A percentile compares a stretch with the other conserved stretches of the same genome.
Conservation (phyloP, 345 rosid genomes). For the Acer campestre region DNA sequence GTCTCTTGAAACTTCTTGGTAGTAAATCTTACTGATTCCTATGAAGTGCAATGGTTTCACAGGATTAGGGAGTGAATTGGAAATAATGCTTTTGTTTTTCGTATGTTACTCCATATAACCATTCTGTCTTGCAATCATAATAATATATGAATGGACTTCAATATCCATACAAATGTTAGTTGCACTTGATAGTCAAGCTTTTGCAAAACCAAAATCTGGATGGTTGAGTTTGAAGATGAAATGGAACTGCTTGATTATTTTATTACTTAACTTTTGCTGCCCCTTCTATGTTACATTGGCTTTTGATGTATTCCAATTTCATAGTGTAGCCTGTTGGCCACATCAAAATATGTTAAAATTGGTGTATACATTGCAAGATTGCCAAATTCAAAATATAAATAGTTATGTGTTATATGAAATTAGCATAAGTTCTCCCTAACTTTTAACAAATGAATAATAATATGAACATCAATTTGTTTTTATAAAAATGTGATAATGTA, state of each 20-base stretch:
- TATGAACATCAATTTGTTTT: neutral
- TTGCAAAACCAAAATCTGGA: neutral
- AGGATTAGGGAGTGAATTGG: neutral
- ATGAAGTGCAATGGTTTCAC: neutral
- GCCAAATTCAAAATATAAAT: neutral
- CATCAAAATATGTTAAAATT: neutral
- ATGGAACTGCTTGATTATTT: neutral
- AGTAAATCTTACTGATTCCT: neutral
- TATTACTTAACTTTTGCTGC: too few relatives aligned
- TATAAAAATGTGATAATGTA: neutral
- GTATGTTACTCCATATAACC: neutral
- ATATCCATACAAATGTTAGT: neutral
- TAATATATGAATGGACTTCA: neutral
- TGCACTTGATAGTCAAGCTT: neutral
- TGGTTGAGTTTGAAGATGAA: neutral
- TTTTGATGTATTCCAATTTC: neutral
- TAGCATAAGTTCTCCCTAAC: neutral
- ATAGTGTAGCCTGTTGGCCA: neutral
- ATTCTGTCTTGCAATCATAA: neutral
- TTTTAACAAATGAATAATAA: neutral
- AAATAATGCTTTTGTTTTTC: neutral
- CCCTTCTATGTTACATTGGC: neutral
- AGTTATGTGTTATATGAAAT: neutral
- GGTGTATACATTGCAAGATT: neutral
- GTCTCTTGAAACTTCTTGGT: slow-evolving; percentile 1